Base-by-base conservation (phyloP, 306 rosid genomes). In the Urtica urens region DNA sequence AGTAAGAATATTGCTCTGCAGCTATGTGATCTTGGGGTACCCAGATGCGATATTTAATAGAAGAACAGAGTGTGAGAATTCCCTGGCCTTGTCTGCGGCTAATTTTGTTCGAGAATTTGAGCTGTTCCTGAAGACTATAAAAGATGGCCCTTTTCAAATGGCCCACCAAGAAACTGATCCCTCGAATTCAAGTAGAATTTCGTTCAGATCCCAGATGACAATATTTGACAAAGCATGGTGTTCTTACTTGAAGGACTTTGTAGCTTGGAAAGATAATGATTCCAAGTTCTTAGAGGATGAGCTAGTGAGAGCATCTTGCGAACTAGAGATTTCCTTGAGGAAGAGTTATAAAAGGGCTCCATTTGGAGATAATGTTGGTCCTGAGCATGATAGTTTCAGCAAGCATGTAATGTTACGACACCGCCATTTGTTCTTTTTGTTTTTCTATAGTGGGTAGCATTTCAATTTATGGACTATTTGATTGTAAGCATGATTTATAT, bases 161-260 rank as follows among this genome's bases (percentile, higher is more conserved):
- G 70, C 63, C 35, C 77, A 73, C 47, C 77, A 75, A 22, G 81
- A 79, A 48, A 50, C 71, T 50, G 68, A 49, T 46, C 60, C 76
- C 19, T 58, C 61, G 48, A 28, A 30, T 25, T 64, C 54, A 69
- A 75, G 62, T 16, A 66, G 60, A 43, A 27, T 54, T 58, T 77
- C 84, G 59, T 85, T 90, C 71, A 73, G 90, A 66, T 72, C 92
- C 49, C 95, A 84, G 81, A 82, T 90, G 47, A 74, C 69, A 59
- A 72, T 75, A 53, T 90, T 90, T 66, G 97, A 90, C 73, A 81
- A 77, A 72, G 94, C 85, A 30, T 90, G 97, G 97, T 81, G 95
- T 70, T 70, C 79, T 17, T 90, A 90, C 74, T 63, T 90, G 74
- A 72, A 77, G 64, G 74, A 79, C 71, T 90, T 90, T 60, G 94